Percentiles rank a stretch among this genome's conserved stretches.
Evolutionary conservation across 83 land plant genomes (phyloP).

Genomic region (Picea abies): DNA sequence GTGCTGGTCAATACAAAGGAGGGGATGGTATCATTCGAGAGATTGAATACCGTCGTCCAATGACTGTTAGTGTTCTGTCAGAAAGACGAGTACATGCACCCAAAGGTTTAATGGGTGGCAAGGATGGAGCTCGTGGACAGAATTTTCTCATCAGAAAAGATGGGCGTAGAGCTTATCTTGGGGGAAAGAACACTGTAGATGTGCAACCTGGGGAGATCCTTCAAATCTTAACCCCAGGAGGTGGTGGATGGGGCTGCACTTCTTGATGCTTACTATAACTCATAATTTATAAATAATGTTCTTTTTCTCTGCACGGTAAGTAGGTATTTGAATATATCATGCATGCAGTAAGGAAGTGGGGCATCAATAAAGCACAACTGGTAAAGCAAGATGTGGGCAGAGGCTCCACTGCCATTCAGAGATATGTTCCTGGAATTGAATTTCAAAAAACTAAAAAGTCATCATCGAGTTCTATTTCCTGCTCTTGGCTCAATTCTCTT

Average conservation of each 20-base stretch:
- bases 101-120: constrained; percentile 87
- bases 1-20: constrained; percentile 76
- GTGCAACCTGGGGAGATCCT: constrained; percentile 86
- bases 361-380: no score
- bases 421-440: no score
- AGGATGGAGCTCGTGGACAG: constrained; percentile 80
- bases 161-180: constrained; percentile 76
- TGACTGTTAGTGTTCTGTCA: constrained; percentile 94
- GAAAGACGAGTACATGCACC: constrained; percentile 96
- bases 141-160: constrained; percentile 79
- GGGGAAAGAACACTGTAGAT: constrained; percentile 88
- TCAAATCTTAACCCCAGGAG: constrained; percentile 94
- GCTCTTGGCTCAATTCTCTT: no score
- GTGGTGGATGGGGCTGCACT: constrained; percentile 88
- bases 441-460: no score
- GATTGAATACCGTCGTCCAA: constrained; percentile 84
- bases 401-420: no score
- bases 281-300: no score
- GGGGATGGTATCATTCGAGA: constrained; percentile 94
- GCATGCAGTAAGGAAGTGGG: no score
- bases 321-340: no score
- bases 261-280: no score
- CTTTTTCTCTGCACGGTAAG: no score
- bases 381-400: no score
- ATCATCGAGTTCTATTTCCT: no score